Base-by-base conservation (phyloP, 768 basidiomycete genomes). In the Butyriboletus loyo region DNA sequence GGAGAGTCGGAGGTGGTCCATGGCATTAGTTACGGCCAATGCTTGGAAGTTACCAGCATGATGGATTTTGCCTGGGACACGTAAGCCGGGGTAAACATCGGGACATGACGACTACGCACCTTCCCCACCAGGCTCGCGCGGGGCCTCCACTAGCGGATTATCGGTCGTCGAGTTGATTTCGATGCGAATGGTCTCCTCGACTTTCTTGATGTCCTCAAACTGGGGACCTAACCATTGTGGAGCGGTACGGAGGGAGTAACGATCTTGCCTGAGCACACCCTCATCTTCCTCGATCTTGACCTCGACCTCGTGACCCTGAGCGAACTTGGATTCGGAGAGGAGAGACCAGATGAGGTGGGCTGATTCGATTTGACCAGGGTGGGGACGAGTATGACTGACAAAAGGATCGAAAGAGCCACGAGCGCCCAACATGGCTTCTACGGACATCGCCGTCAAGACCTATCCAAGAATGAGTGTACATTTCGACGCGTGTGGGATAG, bases 31-130 rank as follows among this genome's bases (percentile, higher is more conserved):
- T 36, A 93, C 83, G 4, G 89, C 76, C 79, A 90, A 87, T 0
- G 89, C 89, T 65, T 93, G 91, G 81, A 94, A 94, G 66, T 93
- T 93, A 15, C 92, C 92, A 28, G 89, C 92, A 50, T 92, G 80
- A 66, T 92, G 87, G 19, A 92, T 75, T 46, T 72, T 73, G 2
- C 83, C 82, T 66, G 5, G 21, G 7, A 21, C 5, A 11, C 9
- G 19, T 65, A 32, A 56, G 50, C 34, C 2, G 14, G 7, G 1
- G 4, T 5, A n/a, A 31, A 11, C 2, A 9, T 22, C 0, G 7
- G 32, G 14, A 38, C 6, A 5, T 1, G n/a, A n/a, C 2, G 9
- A 11, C 15, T 11, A 50, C 59, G 13, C 13, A 66, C 64, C 68
- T 43, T 68, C 37, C 2, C 21, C 53, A 21, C 59, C 55, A 37